These are phyloP conservation scores for Pichia exigua DNA, from an alignment of 805 yeast genomes.

Conservation along the genomic window DNA sequence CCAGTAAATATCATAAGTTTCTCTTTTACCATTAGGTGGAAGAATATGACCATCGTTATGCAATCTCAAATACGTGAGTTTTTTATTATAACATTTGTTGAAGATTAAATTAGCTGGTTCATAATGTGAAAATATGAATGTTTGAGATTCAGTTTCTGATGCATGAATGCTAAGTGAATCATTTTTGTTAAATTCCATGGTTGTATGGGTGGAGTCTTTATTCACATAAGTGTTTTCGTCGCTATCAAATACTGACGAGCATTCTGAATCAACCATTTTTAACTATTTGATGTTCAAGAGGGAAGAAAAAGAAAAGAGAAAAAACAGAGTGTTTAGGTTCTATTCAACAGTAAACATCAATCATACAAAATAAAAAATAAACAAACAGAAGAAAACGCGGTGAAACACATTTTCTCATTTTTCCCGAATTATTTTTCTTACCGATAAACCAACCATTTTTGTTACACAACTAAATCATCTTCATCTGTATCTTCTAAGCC, in stretches of 20 bases:
- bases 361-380: no score
- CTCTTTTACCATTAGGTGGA: background rate
- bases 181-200: background rate
- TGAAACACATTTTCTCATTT: no score
- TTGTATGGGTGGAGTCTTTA: background rate
- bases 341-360: background rate
- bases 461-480: background rate
- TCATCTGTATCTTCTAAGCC: background rate
- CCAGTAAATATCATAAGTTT: background rate
- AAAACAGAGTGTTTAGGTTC: background rate
- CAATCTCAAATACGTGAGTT: background rate
- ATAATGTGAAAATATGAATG: slow-evolving; percentile 2
- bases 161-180: background rate
- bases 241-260: slow-evolving; percentile 1
- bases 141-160: background rate
- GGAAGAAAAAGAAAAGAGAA: background rate
- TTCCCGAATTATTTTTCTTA: no score
- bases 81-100: background rate
- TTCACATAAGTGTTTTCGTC: background rate
- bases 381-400: background rate
- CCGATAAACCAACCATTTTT: no score
- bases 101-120: slow-evolving; percentile 6
- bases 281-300: no score
- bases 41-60: background rate
- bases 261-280: background rate